These are phyloP conservation scores for Athelia sp. DNA, from an alignment of 1,284 basidiomycete species.

Conservation along the genomic window DNA sequence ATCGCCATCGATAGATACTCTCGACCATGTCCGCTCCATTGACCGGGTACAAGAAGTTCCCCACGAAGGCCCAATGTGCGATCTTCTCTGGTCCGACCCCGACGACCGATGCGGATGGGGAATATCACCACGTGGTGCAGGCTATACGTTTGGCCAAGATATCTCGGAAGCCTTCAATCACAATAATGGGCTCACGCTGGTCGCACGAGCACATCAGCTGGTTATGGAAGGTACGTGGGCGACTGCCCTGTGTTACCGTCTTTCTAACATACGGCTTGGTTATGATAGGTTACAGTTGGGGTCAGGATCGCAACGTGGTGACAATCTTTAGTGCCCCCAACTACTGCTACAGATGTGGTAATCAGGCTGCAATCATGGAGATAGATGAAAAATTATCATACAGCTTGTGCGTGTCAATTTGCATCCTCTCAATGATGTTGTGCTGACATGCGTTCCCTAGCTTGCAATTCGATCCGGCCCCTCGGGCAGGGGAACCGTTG, in stretches of 20 bases:
- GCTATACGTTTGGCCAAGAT: conserved; percentile 99
- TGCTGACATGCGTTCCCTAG: conserved; percentile 34
- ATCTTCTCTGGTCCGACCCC: conserved; percentile 98
- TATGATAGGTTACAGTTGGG: conserved; percentile 83
- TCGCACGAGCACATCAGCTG: conserved; percentile 93
- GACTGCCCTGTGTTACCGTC: background rate
- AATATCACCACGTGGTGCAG: conserved; percentile 97
- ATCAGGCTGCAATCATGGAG: conserved; percentile 99
- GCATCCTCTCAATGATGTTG: conserved; percentile 5
- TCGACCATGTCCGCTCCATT: conserved; percentile 97
- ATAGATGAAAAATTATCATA: conserved; percentile 98
- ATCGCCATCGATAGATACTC: conserved; percentile 98
- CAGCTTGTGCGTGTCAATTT: conserved; percentile 64
- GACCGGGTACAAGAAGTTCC: conserved; percentile 99
- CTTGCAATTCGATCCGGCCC: conserved; percentile 99
- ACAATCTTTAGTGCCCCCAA: conserved; percentile 99
- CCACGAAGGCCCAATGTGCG: conserved; percentile 99
- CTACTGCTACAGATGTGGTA: conserved; percentile 99
- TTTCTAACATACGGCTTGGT: background rate
- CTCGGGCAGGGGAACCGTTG: conserved; percentile 95
- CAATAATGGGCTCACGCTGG: conserved; percentile 96
- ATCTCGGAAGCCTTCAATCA: conserved; percentile 98
- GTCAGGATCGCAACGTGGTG: conserved; percentile 99
- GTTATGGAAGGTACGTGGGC: conserved; percentile 88
- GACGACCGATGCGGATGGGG: conserved; percentile 99